Base-by-base conservation (phyloP, 2,329 filamentous ascomycete genomes). In the Pseudogymnoascus sp. region DNA sequence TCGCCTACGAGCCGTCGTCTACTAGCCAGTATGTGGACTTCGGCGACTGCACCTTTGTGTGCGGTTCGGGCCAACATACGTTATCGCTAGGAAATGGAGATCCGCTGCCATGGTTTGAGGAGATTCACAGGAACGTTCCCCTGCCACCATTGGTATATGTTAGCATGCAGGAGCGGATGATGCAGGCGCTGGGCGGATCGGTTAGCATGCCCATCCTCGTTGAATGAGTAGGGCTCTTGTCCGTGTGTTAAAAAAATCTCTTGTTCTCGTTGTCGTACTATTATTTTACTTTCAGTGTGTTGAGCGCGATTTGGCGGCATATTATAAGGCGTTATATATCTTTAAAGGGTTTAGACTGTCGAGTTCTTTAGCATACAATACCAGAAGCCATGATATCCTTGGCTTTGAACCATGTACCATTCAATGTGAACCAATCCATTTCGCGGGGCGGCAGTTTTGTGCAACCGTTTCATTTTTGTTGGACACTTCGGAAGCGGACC, bases 401-500 rank as follows among this genome's bases (percentile, higher is more conserved):
- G 47, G 47, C 26, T 57, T 57, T 57, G 10, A 34, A 12, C 47
- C 47, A 31, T 57, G 47, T 34, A 34, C 29, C 26, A 57, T 57
- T 57, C 47, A 57, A 34, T 57, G 47, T 57, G 47, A 57, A 34
- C 47, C 47, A 57, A 57, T 57, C 47, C 29, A 57, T 57, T 57
- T 57, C 47, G 47, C 26, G 47, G 47, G 47, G 47, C 47, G 47
- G 47, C 10, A 34, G 26, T 57, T 29, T 34, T 34, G 47, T 57
- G 10, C 47, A 57, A 57, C 47, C 26, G 26, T 57, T 57, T 57
- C 26, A 57, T 54, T 57, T 51, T 51, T 34, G n/a, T 31, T 31
- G 47, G 47, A 57, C 12, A 57, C 26, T 31, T 18, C 47, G 10
- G 26, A 34, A 34, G 47, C 11, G 47, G n/a, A 57, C 11, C 29